Base-by-base conservation (phyloP, 2,329 filamentous ascomycete genomes). In the Cladosporium cucumerinum region DNA sequence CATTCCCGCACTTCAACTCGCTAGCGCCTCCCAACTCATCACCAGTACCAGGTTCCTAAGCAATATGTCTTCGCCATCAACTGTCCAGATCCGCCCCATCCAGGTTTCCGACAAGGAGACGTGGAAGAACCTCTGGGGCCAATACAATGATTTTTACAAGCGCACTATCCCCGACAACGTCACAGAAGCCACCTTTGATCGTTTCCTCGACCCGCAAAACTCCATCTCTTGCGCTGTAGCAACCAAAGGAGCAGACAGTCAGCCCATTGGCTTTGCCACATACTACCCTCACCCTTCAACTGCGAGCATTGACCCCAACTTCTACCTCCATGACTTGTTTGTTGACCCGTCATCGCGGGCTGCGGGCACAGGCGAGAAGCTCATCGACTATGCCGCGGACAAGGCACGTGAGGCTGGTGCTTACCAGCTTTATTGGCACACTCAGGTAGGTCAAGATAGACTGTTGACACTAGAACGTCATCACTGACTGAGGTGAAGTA, bases 381-480 rank as follows among this genome's bases (percentile, higher is more conserved):
- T 95, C 71, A 91, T 95, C 71, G 87, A 95, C 69, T 85, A 84
- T 68, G 93, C 94, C 90, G 86, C 89, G n/a, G 82, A 85, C 72
- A 83, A 84, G 30, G 63, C 63, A 5, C 39, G 57, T 26, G 63
- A 60, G 49, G 49, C 28, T 6, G 58, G 52, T 10, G 63, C 63
- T 36, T 60, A 60, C n/a, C 58, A 59, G 48, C 57, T 65, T 23
- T 65, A 65, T 21, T 65, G 63, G 63, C 63, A 65, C 48, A 65
- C 63, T n/a, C 51, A 54, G 28, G 51, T 54, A 21, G n/a, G 51
- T 32, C n/a, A 21, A 2, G 3, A 14, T 32, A 23, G 4, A 12
- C 18, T n/a, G 3, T n/a, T 54, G 18, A 2, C 1, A 30, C 5
- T 14, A 28, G 8, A 28, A 4, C 2, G 11, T 21, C 8, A 4